Evolutionary conservation across 106 monocot species (phyloP).

Genomic region (Dendrobium chrysotoxum): DNA sequence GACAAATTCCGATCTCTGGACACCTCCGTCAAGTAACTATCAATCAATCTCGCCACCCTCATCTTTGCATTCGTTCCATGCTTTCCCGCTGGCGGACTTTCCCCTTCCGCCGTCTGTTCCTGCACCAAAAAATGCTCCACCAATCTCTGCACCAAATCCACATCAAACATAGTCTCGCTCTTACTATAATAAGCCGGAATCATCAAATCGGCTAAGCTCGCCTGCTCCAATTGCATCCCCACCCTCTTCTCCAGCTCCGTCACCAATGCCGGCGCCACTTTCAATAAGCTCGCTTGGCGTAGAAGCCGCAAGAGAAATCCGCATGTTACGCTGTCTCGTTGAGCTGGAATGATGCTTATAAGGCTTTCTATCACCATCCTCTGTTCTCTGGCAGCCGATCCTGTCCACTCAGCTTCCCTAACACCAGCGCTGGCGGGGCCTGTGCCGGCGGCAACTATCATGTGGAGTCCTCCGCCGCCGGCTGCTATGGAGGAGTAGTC

Average conservation of each 20-base stretch:
- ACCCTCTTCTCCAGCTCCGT: slow-evolving; percentile 91
- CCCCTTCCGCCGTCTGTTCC: slow-evolving; percentile 58
- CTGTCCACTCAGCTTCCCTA: slow-evolving; percentile 13
- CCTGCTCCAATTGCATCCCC: slow-evolving; percentile 90
- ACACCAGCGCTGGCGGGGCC: slow-evolving; percentile 14
- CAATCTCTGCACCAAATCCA: slow-evolving; percentile 80
- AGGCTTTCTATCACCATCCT: slow-evolving; percentile 86
- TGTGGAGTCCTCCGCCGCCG: slow-evolving; percentile 30
- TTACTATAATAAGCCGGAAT: slow-evolving; percentile 66
- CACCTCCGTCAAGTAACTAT: slow-evolving; percentile 92
- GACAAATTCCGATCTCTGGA: slow-evolving; percentile 80
- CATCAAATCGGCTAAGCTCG: slow-evolving; percentile 52
- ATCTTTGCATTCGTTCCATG: slow-evolving; percentile 44
- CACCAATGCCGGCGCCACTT: slow-evolving; percentile 78
- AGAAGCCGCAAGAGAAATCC: slow-evolving; percentile 67
- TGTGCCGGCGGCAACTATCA: slow-evolving; percentile 48
- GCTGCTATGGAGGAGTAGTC: background rate
- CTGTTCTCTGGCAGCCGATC: slow-evolving; percentile 38
- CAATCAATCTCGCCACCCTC: slow-evolving; percentile 76
- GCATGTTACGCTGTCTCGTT: slow-evolving; percentile 74
- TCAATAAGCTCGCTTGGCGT: slow-evolving; percentile 60
- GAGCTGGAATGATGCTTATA: slow-evolving; percentile 84
- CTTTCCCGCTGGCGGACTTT: slow-evolving; percentile 28
- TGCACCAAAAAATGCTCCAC: slow-evolving; percentile 88
- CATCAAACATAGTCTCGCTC: slow-evolving; percentile 65